Conservation (phyloP, 805 yeast species). For the Barnettozyma sp. region DNA sequence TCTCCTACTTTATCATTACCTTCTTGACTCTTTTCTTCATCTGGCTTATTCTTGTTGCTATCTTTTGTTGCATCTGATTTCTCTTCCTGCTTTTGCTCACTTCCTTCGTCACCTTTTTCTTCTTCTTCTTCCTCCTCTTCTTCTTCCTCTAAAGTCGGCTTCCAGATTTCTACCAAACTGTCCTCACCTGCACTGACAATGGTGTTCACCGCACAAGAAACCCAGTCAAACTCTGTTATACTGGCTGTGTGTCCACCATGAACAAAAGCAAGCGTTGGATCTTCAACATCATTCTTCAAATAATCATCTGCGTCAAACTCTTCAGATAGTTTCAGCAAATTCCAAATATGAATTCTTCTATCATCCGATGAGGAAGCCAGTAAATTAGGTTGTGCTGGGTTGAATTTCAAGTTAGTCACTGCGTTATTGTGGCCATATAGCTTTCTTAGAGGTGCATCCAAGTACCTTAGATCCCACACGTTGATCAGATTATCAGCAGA, state of each 20-base stretch:
- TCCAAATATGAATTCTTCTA: conserved; percentile 71
- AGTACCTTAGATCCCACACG: conserved; percentile 69
- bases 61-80: no score
- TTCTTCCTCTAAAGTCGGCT: conserved; percentile 30
- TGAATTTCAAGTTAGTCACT: conserved; percentile 51
- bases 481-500: conserved; percentile 70
- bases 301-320: conserved; percentile 47
- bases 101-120: conserved; percentile 13
- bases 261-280: conserved; percentile 70
- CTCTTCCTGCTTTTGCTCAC: no score
- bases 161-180: conserved; percentile 70
- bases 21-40: conserved; percentile 35
- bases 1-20: conserved; percentile 14
- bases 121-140: conserved; percentile 37
- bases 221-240: conserved; percentile 61
- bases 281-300: conserved; percentile 52
- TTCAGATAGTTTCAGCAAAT: conserved; percentile 50
- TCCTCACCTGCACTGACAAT: conserved; percentile 71
- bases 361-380: conserved; percentile 60
- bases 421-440: conserved; percentile 60
- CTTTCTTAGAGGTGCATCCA: conserved; percentile 50
- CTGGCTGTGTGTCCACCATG: conserved; percentile 84
- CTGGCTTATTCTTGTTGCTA: no score
- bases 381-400: conserved; percentile 39
- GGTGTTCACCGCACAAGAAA: conserved; percentile 51